Conservation (phyloP, 1,284 basidiomycete species). For the Microbotryum lychnidis-dioicae region DNA sequence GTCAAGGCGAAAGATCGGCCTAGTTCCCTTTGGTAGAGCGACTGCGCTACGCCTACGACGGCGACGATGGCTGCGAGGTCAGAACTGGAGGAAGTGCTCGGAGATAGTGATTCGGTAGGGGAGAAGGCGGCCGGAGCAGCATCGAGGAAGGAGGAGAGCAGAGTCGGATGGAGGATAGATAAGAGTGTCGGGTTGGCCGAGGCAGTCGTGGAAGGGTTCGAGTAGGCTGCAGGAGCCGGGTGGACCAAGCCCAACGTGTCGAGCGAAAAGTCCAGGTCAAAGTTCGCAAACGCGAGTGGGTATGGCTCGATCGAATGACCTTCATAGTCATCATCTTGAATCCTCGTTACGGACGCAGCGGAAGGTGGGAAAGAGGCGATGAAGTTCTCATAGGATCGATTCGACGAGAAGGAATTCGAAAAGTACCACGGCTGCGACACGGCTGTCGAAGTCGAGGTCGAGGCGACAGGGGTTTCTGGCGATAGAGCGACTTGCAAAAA, state of each 20-base stretch:
- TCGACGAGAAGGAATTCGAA: conserved; percentile 30
- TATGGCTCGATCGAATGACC: conserved; percentile 12
- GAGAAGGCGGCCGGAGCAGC: conserved; percentile 71
- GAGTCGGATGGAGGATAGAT: conserved; percentile 59
- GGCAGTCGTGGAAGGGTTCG: not conserved
- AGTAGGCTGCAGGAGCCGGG: conserved; percentile 8
- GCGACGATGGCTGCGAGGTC: conserved; percentile 53
- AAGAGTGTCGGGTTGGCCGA: conserved; percentile 30
- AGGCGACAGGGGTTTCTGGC: conserved; percentile 7
- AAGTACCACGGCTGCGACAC: conserved; percentile 33
- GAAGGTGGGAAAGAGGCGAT: conserved; percentile 12
- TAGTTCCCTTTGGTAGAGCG: conserved; percentile 57
- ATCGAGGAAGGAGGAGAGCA: conserved; percentile 76
- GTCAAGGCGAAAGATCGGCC: not conserved
- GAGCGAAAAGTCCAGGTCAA: conserved; percentile 37
- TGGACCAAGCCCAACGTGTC: conserved; percentile 14
- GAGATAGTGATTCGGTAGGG: conserved; percentile 39
- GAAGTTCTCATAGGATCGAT: conserved; percentile 30
- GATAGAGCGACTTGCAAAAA: conserved; percentile 46
- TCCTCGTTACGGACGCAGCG: conserved; percentile 25
- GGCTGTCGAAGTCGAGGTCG: conserved; percentile 1
- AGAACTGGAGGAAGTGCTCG: conserved; percentile 13
- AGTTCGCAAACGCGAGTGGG: conserved; percentile 27
- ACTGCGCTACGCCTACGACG: conserved; percentile 55
- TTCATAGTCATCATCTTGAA: conserved; percentile 28